Percentiles rank a stretch among this genome's conserved stretches.
phyloP scores from a whole-genome alignment of 345 rosid genomes.

The Noccaea bulbosa region DNA sequence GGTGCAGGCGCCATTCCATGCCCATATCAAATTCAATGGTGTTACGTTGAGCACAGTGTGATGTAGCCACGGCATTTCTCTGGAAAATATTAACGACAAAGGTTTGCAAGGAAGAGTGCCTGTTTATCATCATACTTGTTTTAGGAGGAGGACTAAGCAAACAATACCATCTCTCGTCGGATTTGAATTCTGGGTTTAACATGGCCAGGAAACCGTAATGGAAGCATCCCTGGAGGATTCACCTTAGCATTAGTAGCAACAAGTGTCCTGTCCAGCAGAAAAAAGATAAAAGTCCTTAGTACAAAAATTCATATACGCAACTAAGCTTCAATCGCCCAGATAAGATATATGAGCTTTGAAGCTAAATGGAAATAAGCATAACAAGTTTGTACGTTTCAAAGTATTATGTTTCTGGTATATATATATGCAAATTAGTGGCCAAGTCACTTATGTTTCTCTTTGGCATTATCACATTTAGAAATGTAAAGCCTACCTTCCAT shows the following conservation, averaged over 20 bases:
- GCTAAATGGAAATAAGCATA: slow-evolving; percentile 11
- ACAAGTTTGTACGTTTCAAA: background rate
- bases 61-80: slow-evolving; percentile 73
- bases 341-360: background rate
- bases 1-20: slow-evolving; percentile 65
- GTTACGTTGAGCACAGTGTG: slow-evolving; percentile 85
- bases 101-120: background rate
- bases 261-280: slow-evolving; percentile 58
- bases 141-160: background rate
- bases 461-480: background rate
- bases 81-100: slow-evolving; percentile 31
- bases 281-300: background rate
- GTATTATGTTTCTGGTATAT: background rate
- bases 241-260: slow-evolving; percentile 57
- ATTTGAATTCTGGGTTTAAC: slow-evolving; percentile 46
- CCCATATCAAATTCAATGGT: slow-evolving; percentile 83
- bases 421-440: background rate
- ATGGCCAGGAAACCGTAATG: slow-evolving; percentile 61
- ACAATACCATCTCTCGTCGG: slow-evolving; percentile 56
- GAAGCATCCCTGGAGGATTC: slow-evolving; percentile 49
- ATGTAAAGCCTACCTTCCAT: slow-evolving; percentile 59
- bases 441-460: background rate
- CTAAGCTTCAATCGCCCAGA: slow-evolving; percentile 14
- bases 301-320: background rate
- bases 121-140: background rate